These are phyloP conservation scores for Paraconiothyrium brasiliense DNA, from an alignment of 2,329 filamentous ascomycete genomes.

Conservation along the genomic window DNA sequence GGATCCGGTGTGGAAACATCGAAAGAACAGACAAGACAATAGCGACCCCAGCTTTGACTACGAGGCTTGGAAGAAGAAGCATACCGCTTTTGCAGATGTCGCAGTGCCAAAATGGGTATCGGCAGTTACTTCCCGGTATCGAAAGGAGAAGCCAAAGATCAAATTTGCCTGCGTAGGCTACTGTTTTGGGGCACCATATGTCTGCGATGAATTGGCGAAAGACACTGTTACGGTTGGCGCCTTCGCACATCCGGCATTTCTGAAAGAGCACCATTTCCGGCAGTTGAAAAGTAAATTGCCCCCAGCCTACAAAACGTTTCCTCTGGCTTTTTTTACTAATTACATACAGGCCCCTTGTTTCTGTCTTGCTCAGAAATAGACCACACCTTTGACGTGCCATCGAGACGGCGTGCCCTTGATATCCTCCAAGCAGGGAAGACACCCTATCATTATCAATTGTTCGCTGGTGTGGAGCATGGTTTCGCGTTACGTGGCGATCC, in stretches of 20 bases:
- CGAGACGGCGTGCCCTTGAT: conserved; percentile 54
- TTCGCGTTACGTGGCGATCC: conserved; percentile 50
- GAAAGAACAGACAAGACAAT: conserved; percentile 32
- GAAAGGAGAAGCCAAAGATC: conserved; percentile 32
- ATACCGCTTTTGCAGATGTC: conserved; percentile 54
- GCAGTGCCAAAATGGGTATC: conserved; percentile 58
- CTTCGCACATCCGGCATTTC: conserved; percentile 61
- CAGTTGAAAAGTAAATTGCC: conserved; percentile 43
- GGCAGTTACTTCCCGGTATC: conserved; percentile 51
- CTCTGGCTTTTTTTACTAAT: too few relatives aligned
- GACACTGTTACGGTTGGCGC: conserved; percentile 55
- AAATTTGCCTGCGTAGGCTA: conserved; percentile 56
- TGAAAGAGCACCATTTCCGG: conserved; percentile 59
- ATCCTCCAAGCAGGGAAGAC: conserved; percentile 54
- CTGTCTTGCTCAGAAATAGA: conserved; percentile 59
- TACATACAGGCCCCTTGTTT: conserved; percentile 49
- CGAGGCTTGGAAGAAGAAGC: conserved; percentile 60
- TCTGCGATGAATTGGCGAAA: conserved; percentile 53
- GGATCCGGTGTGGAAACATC: conserved; percentile 57
- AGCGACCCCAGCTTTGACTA: conserved; percentile 54
- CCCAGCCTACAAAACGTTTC: neutral
- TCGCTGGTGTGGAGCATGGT: conserved; percentile 46
- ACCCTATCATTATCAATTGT: conserved; percentile 44
- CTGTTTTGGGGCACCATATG: conserved; percentile 56
- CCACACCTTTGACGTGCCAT: conserved; percentile 53